Conservation (phyloP, 2,329 filamentous ascomycete species). For the Triangularia setosa region DNA sequence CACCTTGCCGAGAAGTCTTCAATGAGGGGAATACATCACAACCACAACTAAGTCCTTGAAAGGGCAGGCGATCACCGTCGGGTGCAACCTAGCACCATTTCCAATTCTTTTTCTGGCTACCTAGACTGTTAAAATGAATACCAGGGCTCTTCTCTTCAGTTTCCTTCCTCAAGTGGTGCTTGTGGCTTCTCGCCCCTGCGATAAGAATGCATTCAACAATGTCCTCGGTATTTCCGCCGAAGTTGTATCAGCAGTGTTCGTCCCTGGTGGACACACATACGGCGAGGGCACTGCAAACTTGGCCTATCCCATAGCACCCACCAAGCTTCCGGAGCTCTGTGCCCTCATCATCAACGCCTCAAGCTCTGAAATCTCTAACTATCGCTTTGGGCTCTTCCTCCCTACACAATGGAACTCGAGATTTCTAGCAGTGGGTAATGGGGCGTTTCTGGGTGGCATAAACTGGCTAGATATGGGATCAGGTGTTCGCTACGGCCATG, state of each 20-base stretch:
- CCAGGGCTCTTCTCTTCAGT: neutral
- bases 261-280: conserved; percentile 29
- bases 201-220: neutral
- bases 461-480: conserved; percentile 31
- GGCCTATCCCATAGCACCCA: conserved; percentile 34
- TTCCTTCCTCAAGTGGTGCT: neutral
- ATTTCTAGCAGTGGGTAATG: conserved; percentile 37
- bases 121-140: conserved; percentile 1
- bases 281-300: conserved; percentile 34
- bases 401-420: conserved; percentile 35
- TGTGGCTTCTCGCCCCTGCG: neutral
- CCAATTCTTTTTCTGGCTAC: too few species aligned
- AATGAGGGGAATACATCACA: neutral
- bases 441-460: conserved; percentile 36
- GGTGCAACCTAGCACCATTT: too few species aligned
- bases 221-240: conserved; percentile 6
- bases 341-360: conserved; percentile 35
- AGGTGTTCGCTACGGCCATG: conserved; percentile 37
- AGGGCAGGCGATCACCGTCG: too few species aligned
- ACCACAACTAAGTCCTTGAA: too few species aligned
- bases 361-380: conserved; percentile 31
- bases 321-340: conserved; percentile 36
- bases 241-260: conserved; percentile 7
- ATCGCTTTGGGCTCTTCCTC: conserved; percentile 37
- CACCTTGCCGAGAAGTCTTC: neutral